These are phyloP conservation scores for Eucalyptus albens DNA, from an alignment of 345 rosid species.

Conservation along the genomic window DNA sequence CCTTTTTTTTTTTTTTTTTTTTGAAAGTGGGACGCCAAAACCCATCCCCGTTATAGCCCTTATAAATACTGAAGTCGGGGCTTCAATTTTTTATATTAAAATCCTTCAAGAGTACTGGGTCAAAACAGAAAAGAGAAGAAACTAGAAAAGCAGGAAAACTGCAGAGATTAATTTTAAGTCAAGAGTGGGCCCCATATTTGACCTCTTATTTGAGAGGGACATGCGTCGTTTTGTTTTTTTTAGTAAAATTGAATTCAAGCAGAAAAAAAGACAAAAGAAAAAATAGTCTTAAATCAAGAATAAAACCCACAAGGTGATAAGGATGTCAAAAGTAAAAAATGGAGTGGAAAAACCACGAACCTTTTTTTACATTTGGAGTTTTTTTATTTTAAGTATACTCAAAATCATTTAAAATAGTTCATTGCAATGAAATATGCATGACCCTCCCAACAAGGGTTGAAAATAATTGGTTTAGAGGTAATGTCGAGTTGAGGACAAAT, in stretches of 20 bases:
- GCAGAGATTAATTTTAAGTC: not conserved
- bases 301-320: not conserved
- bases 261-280: not conserved
- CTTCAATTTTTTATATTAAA: too few species aligned
- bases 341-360: accelerated
- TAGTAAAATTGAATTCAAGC: not conserved
- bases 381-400: not conserved
- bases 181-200: not conserved
- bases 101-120: not conserved
- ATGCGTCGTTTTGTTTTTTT: not conserved
- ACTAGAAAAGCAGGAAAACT: not conserved
- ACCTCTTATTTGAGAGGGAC: not conserved
- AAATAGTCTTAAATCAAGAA: not conserved
- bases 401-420: not conserved
- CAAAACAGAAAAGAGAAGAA: not conserved
- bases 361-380: not conserved
- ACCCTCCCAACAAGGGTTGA: accelerated
- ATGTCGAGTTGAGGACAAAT: not conserved
- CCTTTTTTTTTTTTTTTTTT: accelerated
- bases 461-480: not conserved
- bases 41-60: too few species aligned
- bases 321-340: accelerated
- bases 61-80: too few species aligned
- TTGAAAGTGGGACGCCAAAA: not conserved
- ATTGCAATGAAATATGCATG: not conserved